Base-by-base conservation (phyloP, 2,329 filamentous ascomycete species). In the Scedosporium dehoogii region DNA sequence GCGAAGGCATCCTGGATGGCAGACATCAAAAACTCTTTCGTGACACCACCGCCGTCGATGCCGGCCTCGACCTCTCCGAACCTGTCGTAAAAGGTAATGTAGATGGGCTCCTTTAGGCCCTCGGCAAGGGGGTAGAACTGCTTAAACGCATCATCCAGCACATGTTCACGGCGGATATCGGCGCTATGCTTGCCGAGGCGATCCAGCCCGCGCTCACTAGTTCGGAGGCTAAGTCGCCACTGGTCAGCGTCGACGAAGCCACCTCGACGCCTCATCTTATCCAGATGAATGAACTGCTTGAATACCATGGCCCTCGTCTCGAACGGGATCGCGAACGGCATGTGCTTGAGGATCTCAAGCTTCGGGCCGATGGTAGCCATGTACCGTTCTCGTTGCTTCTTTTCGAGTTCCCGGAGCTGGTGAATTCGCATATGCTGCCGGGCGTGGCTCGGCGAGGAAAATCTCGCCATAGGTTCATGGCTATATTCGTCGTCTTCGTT, bases 281-380 rank as follows among this genome's bases (percentile, higher is more conserved):
- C 94, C 4, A 92, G 79, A 33, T 84, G 76, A n/a, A 97, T 90
- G 68, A 97, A 97, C 70, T 96, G 86, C 33, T 92, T 85, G 73
- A 99, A 97, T 25, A 97, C 93, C 71, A 92, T 86, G 4, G 99
- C 94, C 57, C 94, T 82, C 0, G 90, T 94, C 44, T 90, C 85
- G 68, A 99, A 99, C 0, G 93, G 94, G 55, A 99, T 94, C 67
- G 93, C 90, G 72, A 97, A 99, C 0, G 94, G 94, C 87, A 99
- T 96, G 69, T 97, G 96, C 67, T 94, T 88, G 59, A 99, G 75
- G 4, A 99, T 90, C 70, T 97, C 92, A 9, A 97, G 79, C 67
- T 93, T 88, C 0, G 94, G 93, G 0, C 89, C 91, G 64, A 96
- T 85, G 14, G 88, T 83, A 58, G 92, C 90, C 25, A 96, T 76